Percentiles rank a stretch among this genome's conserved stretches.
Evolutionary conservation across 345 rosid species (phyloP).

Genomic region (Eutrema yunnanense): DNA sequence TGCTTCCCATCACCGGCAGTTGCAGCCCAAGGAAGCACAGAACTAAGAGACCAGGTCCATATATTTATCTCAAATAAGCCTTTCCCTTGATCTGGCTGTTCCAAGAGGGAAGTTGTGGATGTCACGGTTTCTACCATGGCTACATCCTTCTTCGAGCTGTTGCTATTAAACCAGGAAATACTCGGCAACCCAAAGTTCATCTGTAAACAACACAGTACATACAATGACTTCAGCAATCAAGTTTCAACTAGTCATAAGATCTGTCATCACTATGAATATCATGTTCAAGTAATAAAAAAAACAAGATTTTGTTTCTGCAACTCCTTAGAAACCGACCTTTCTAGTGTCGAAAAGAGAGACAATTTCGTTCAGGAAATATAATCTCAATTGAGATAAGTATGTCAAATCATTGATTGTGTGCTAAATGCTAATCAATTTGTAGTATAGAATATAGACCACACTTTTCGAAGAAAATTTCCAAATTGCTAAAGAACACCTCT

Average conservation of each 20-base stretch:
- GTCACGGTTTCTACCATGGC: constrained; percentile 32
- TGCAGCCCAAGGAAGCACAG: constrained; percentile 51
- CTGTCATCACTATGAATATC: neutral
- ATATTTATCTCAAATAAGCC: constrained; percentile 35
- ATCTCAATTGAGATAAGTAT: neutral
- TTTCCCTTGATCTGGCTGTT: constrained; percentile 37
- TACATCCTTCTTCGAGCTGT: constrained; percentile 31
- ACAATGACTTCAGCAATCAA: neutral
- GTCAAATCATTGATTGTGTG: neutral
- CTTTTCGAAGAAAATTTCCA: neutral
- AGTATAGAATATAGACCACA: neutral
- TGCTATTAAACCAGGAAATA: constrained; percentile 38
- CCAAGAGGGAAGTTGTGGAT: constrained; percentile 24
- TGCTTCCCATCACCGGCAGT: constrained; percentile 25
- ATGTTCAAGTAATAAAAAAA: neutral
- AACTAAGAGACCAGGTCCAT: constrained; percentile 59
- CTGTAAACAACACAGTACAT: constrained; percentile 2
- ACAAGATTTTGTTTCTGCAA: neutral
- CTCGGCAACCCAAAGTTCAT: constrained; percentile 47
- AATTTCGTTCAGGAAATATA: neutral
- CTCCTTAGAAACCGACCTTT: neutral
- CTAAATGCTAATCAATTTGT: neutral
- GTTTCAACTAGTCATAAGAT: neutral
- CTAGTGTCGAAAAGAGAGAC: neutral
- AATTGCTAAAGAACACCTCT: neutral